These are phyloP conservation scores for Cairneyella variabilis DNA, from an alignment of 495 filamentous ascomycete species.

Conservation along the genomic window DNA sequence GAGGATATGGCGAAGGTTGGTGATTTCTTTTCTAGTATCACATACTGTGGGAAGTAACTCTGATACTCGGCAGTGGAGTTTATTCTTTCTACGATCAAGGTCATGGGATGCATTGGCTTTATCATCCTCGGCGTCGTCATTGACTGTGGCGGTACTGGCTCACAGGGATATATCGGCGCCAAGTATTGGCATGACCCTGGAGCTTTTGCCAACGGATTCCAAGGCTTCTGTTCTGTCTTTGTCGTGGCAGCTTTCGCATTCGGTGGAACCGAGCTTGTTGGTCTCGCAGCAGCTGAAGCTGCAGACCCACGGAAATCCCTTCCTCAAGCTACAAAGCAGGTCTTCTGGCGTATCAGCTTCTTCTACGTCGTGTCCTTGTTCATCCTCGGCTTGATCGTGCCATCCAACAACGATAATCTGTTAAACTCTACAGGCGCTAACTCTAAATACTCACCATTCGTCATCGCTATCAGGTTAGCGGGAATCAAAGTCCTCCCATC, in stretches of 20 bases:
- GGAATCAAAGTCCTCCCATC: constrained; percentile 62
- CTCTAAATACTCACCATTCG: constrained; percentile 64
- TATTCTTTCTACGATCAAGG: constrained; percentile 37
- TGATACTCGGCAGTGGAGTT: constrained; percentile 13
- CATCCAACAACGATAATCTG: constrained; percentile 26
- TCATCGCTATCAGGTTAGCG: constrained; percentile 61
- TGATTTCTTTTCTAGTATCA: not conserved
- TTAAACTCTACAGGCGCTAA: constrained; percentile 33
- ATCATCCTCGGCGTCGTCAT: constrained; percentile 44
- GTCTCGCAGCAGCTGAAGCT: constrained; percentile 77
- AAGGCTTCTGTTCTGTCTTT: constrained; percentile 64
- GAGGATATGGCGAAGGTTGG: constrained; percentile 70
- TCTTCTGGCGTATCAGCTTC: constrained; percentile 83
- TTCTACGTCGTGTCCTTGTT: constrained; percentile 71
- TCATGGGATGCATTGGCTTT: constrained; percentile 39
- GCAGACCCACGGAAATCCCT: constrained; percentile 75
- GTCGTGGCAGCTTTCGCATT: constrained; percentile 66
- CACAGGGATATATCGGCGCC: constrained; percentile 41
- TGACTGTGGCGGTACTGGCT: constrained; percentile 46
- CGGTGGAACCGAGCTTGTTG: constrained; percentile 66
- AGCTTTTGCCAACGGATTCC: constrained; percentile 66
- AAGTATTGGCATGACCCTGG: constrained; percentile 52
- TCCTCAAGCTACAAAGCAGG: constrained; percentile 72
- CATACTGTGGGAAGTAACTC: constrained; percentile 33
- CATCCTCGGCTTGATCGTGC: constrained; percentile 56